A percentile compares a stretch with the other conserved stretches of the same genome.
phyloP scores from a whole-genome alignment of 768 basidiomycete genomes.

The Nidularia pulvinata region DNA sequence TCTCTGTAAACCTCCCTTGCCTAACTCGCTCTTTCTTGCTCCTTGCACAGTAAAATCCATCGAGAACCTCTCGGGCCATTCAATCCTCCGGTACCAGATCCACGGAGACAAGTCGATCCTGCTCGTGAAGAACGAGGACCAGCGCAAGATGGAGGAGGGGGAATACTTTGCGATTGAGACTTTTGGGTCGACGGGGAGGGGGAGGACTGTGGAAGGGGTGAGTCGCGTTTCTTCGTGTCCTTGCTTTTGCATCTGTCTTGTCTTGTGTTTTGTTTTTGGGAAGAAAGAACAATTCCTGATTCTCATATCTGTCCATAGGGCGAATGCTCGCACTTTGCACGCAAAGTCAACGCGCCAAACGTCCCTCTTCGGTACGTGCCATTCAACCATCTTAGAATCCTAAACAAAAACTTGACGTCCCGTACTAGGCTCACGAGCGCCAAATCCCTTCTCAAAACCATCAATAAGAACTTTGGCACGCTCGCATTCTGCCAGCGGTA shows the following conservation, averaged over 20 bases:
- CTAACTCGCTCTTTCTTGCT: background rate
- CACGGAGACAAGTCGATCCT: slow-evolving; percentile 94
- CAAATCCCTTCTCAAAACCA: slow-evolving; percentile 84
- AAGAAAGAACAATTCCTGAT: background rate
- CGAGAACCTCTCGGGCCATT: slow-evolving; percentile 92
- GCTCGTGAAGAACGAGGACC: slow-evolving; percentile 87
- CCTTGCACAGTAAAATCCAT: slow-evolving; percentile 87
- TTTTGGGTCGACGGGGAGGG: slow-evolving; percentile 94
- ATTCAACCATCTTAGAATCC: slow-evolving; percentile 1
- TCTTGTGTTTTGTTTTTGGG: no score
- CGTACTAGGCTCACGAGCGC: slow-evolving; percentile 74
- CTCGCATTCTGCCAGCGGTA: slow-evolving; percentile 96
- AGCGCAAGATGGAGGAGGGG: slow-evolving; percentile 98
- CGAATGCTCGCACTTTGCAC: slow-evolving; percentile 93
- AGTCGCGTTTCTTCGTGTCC: slow-evolving; percentile 8
- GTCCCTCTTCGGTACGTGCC: slow-evolving; percentile 73
- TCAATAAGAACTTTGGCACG: slow-evolving; percentile 93
- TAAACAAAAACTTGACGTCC: background rate
- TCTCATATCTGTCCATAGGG: slow-evolving; percentile 47
- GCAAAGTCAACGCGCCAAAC: slow-evolving; percentile 64
- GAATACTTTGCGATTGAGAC: slow-evolving; percentile 99
- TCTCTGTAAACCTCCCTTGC: background rate
- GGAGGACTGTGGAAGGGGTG: slow-evolving; percentile 83
- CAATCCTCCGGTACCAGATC: slow-evolving; percentile 87
- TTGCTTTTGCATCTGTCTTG: background rate